Evolutionary conservation across 1,139 yeast genomes (phyloP).

Genomic region (Candida smagusa): DNA sequence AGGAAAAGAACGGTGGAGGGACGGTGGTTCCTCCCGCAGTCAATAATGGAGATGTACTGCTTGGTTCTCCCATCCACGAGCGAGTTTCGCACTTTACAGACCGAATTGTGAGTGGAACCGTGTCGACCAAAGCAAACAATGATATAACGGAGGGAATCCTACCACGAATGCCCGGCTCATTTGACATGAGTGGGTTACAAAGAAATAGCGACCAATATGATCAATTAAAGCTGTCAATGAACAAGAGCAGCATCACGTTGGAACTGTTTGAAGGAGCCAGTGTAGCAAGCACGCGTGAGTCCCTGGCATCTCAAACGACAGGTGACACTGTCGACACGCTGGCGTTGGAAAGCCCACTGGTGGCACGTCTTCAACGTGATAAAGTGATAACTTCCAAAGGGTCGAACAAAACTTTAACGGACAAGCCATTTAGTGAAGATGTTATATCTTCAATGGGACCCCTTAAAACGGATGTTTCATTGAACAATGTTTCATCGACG

Average conservation of each 20-base stretch:
- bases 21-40: background rate
- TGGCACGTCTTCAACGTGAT: background rate
- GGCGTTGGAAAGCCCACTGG: constrained; percentile 2
- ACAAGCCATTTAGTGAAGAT: background rate
- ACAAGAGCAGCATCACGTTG: constrained; percentile 11
- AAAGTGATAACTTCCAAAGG: constrained; percentile 1
- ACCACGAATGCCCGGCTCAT: constrained; percentile 63
- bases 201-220: constrained; percentile 19
- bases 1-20: background rate
- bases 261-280: constrained; percentile 1
- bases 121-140: constrained; percentile 2
- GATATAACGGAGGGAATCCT: constrained; percentile 14
- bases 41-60: background rate
- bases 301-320: background rate
- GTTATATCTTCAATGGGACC: background rate
- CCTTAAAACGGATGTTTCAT: background rate
- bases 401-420: constrained; percentile 4
- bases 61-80: constrained; percentile 15
- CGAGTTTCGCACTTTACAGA: constrained; percentile 12
- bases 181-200: constrained; percentile 53
- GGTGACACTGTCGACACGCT: background rate
- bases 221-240: constrained; percentile 18
- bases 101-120: constrained; percentile 8
- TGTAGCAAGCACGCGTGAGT: background rate
- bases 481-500: background rate